phyloP scores from a whole-genome alignment of 805 yeast species.

The Candida stauntonica region DNA sequence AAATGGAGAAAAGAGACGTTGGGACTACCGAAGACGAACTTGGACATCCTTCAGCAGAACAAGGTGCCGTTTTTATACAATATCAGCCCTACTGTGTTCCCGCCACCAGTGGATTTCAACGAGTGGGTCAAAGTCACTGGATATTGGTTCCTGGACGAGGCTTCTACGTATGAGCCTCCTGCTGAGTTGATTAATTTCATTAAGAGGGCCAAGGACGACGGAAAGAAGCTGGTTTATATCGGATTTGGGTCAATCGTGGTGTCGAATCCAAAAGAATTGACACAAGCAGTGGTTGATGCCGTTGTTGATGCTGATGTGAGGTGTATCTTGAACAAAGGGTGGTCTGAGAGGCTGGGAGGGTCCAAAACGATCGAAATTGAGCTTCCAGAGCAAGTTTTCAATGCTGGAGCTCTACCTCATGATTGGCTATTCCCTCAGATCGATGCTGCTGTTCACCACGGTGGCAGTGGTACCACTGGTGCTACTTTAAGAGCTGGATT shows the following conservation, averaged over 20 bases:
- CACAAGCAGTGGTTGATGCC: slow-evolving; percentile 73
- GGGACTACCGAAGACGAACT: slow-evolving; percentile 60
- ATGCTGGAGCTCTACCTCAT: slow-evolving; percentile 76
- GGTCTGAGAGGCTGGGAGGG: slow-evolving; percentile 72
- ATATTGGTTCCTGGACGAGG: slow-evolving; percentile 86
- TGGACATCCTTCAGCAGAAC: slow-evolving; percentile 67
- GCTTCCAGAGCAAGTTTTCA: slow-evolving; percentile 65
- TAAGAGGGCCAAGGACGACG: slow-evolving; percentile 49
- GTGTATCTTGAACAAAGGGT: slow-evolving; percentile 88
- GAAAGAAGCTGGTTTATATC: slow-evolving; percentile 76
- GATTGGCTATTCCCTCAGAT: slow-evolving; percentile 89
- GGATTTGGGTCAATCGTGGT: slow-evolving; percentile 97
- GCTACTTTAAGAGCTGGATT: slow-evolving; percentile 81
- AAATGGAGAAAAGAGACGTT: slow-evolving; percentile 76
- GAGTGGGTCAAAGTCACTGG: slow-evolving; percentile 97
- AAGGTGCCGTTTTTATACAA: slow-evolving; percentile 87
- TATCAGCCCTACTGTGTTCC: slow-evolving; percentile 82
- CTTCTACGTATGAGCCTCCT: slow-evolving; percentile 56
- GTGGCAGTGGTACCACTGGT: slow-evolving; percentile 96
- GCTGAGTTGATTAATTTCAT: slow-evolving; percentile 55
- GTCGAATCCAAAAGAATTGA: slow-evolving; percentile 70
- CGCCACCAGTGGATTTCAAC: slow-evolving; percentile 89
- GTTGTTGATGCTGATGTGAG: slow-evolving; percentile 76
- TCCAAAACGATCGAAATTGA: slow-evolving; percentile 33
- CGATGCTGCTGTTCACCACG: slow-evolving; percentile 96